Percentiles rank a stretch among this genome's conserved stretches.
Evolutionary conservation across 2,329 filamentous ascomycete genomes (phyloP).

Genomic region (Calycina marina): DNA sequence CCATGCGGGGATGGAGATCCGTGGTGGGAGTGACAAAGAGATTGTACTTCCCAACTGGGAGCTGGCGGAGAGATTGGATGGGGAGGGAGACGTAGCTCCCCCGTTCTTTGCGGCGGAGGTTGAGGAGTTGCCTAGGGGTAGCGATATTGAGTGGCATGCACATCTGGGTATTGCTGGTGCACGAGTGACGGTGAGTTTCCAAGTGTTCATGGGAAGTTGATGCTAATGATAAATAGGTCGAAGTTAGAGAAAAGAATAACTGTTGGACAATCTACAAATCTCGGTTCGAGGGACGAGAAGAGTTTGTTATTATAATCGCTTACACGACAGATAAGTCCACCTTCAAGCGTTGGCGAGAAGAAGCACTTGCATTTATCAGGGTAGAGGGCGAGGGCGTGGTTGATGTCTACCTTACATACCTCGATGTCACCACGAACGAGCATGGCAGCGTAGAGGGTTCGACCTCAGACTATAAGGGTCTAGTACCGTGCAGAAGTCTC

Average conservation of each 20-base stretch:
- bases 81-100: constrained; percentile 26
- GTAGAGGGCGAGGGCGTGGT: not conserved
- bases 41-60: constrained; percentile 36
- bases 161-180: constrained; percentile 38
- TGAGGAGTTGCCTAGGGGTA: constrained; percentile 56
- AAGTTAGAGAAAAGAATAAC: too few species aligned
- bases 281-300: too few species aligned
- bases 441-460: too few species aligned
- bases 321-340: not conserved
- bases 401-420: not conserved
- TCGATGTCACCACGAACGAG: too few species aligned
- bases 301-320: not conserved
- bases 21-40: constrained; percentile 11
- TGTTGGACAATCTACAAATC: too few species aligned
- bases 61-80: constrained; percentile 23
- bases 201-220: too few species aligned
- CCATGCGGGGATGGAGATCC: constrained; percentile 29
- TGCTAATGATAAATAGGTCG: too few species aligned
- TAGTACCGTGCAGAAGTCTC: constrained; percentile 1
- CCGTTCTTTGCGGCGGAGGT: constrained; percentile 67
- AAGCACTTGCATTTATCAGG: not conserved
- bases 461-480: not conserved
- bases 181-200: constrained; percentile 11
- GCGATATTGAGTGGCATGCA: constrained; percentile 73
- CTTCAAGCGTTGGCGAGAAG: too few species aligned